Percentiles rank a stretch among this genome's conserved stretches.
Evolutionary conservation across 140 eudicot genomes (phyloP).

Genomic region (Ambrosia hybrid): DNA sequence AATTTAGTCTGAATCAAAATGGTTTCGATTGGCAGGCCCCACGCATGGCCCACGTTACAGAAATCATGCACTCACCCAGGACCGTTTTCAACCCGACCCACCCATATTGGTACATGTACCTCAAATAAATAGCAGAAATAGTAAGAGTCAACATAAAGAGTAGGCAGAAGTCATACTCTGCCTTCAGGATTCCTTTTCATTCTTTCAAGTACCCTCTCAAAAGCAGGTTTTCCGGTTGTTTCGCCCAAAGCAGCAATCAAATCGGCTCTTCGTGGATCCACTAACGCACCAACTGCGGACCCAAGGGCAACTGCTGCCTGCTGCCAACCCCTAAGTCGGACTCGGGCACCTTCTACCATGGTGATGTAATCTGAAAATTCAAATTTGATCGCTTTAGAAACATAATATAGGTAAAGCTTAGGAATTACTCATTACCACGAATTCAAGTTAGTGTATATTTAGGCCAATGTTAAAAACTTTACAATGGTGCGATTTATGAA

Average conservation of each 20-base stretch:
- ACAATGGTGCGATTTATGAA: neutral
- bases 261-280: constrained; percentile 94
- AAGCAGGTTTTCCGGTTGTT: constrained; percentile 92
- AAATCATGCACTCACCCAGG: too few species aligned
- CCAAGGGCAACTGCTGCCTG: constrained; percentile 95
- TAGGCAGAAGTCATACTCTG: constrained; percentile 49
- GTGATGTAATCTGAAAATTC: constrained; percentile 22
- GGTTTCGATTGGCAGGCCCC: too few species aligned
- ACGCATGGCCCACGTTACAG: too few species aligned
- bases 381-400: constrained; percentile 1
- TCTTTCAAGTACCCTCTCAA: constrained; percentile 78
- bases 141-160: neutral
- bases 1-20: too few species aligned
- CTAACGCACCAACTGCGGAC: constrained; percentile 79
- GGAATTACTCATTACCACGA: neutral
- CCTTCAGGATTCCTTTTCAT: constrained; percentile 87
- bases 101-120: neutral
- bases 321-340: constrained; percentile 83
- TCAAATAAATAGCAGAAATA: neutral
- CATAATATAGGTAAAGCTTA: neutral
- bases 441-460: neutral
- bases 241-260: constrained; percentile 94
- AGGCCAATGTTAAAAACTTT: neutral
- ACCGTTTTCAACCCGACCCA: too few species aligned
- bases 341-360: constrained; percentile 56